Conservation (phyloP, 306 rosid species). For the Pyrus communis region DNA sequence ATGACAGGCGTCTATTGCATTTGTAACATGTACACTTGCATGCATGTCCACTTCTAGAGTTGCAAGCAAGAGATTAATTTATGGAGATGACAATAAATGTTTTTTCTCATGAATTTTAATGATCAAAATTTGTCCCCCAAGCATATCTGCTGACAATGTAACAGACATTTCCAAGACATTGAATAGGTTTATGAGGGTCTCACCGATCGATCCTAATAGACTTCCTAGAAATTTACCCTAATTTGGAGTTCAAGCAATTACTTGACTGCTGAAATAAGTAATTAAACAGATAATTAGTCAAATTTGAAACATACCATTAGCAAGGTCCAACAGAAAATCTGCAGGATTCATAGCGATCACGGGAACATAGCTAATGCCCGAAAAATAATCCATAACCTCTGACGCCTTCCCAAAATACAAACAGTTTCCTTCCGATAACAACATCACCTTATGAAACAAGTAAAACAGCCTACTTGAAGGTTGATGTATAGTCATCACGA, state of each 20-base stretch:
- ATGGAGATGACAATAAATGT: background rate
- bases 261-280: background rate
- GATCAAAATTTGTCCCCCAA: background rate
- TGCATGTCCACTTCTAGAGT: background rate
- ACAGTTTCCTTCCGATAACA: slow-evolving; percentile 52
- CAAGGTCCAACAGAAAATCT: slow-evolving; percentile 71
- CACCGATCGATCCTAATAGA: background rate
- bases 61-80: background rate
- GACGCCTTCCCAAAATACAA: slow-evolving; percentile 65
- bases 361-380: slow-evolving; percentile 45
- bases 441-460: slow-evolving; percentile 62
- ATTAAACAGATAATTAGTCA: background rate
- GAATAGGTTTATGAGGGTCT: background rate
- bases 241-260: background rate
- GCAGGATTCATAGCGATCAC: slow-evolving; percentile 68
- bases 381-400: slow-evolving; percentile 51
- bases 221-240: background rate
- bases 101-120: too few species aligned
- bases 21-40: background rate
- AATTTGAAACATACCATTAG: slow-evolving; percentile 42
- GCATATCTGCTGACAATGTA: background rate
- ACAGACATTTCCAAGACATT: background rate
- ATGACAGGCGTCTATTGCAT: background rate
- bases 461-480: slow-evolving; percentile 69
- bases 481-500: slow-evolving; percentile 75